phyloP scores from a whole-genome alignment of 257 asterid genomes.

The Solanum habrochaites region DNA sequence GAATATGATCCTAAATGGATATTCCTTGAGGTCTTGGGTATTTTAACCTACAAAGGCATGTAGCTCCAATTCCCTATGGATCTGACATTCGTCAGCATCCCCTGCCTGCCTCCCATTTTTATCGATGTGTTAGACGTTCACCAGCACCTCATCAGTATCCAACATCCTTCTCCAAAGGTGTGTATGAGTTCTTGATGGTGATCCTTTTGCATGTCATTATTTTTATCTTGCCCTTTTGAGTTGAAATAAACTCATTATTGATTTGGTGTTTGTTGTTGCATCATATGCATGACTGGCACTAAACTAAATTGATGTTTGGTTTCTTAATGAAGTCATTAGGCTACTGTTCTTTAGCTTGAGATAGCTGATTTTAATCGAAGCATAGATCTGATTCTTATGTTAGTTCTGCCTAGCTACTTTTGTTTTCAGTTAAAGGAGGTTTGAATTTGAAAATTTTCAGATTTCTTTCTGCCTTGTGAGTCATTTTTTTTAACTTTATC shows the following conservation, averaged over 20 bases:
- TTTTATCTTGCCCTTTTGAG: not conserved
- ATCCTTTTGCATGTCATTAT: not conserved
- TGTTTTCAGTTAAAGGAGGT: not conserved
- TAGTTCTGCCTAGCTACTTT: not conserved
- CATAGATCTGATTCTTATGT: not conserved
- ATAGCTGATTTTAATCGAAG: not conserved
- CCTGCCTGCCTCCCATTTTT: slow-evolving; percentile 6
- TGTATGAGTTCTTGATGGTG: not conserved
- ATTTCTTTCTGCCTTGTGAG: not conserved
- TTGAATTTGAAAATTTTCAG: not conserved
- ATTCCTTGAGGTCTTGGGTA: slow-evolving; percentile 26
- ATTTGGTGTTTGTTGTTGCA: not conserved
- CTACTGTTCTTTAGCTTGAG: not conserved
- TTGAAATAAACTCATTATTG: not conserved
- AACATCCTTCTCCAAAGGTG: slow-evolving; percentile 27
- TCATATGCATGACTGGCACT: not conserved
- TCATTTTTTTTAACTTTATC: not conserved
- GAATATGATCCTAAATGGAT: slow-evolving; percentile 47
- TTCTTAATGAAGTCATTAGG: not conserved
- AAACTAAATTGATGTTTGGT: not conserved
- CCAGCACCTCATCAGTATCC: slow-evolving; percentile 7
- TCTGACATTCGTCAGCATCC: slow-evolving; percentile 11
- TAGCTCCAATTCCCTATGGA: slow-evolving; percentile 11
- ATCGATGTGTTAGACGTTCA: slow-evolving; percentile 9
- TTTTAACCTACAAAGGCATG: slow-evolving; percentile 21